phyloP scores from a whole-genome alignment of 2,329 filamentous ascomycete genomes.

The Aspergillus sp. region DNA sequence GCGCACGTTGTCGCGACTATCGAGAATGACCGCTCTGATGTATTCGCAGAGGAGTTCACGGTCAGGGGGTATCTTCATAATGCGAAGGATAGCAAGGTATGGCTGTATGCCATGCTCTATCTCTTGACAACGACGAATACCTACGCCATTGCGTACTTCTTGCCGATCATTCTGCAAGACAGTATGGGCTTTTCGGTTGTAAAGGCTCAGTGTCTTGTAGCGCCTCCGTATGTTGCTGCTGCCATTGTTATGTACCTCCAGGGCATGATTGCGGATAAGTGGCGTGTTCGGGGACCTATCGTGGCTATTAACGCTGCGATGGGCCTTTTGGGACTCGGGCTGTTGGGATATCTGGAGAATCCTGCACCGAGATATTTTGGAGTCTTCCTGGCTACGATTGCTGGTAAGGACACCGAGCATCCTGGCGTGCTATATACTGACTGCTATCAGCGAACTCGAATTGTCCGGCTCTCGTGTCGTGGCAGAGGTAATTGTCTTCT shows the following conservation, averaged over 20 bases:
- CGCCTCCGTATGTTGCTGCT: slow-evolving; percentile 67
- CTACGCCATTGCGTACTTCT: slow-evolving; percentile 78
- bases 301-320: slow-evolving; percentile 65
- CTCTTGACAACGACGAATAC: slow-evolving; percentile 63
- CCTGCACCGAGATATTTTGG: slow-evolving; percentile 66
- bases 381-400: slow-evolving; percentile 69
- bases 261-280: slow-evolving; percentile 64
- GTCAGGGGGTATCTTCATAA: slow-evolving; percentile 49
- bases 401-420: slow-evolving; percentile 58
- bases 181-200: slow-evolving; percentile 66
- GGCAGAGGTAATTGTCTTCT: slow-evolving; percentile 59
- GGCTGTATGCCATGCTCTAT: slow-evolving; percentile 56
- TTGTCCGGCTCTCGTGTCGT: slow-evolving; percentile 61
- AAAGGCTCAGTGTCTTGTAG: slow-evolving; percentile 67
- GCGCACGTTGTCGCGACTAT: slow-evolving; percentile 53
- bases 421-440: neutral
- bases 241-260: slow-evolving; percentile 49
- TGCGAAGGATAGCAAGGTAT: slow-evolving; percentile 54
- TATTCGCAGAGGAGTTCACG: slow-evolving; percentile 49
- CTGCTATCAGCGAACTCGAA: neutral
- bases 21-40: slow-evolving; percentile 55
- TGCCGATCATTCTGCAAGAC: slow-evolving; percentile 68
- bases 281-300: slow-evolving; percentile 63
- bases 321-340: slow-evolving; percentile 64
- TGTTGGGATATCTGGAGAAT: slow-evolving; percentile 64